These are phyloP conservation scores for Paraleonurus japonicus DNA, from an alignment of 257 asterid genomes.

Conservation along the genomic window DNA sequence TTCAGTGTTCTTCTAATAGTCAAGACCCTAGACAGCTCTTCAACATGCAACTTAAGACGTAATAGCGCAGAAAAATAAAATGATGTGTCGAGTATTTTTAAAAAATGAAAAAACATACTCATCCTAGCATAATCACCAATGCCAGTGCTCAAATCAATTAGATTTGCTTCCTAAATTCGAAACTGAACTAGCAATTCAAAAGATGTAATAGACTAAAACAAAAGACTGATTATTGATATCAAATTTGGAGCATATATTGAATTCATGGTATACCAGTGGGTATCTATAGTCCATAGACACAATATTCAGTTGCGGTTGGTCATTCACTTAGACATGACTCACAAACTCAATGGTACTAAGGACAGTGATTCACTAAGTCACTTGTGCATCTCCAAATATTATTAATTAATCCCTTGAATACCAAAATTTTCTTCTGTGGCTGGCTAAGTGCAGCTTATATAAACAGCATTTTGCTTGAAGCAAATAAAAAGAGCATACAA, in stretches of 20 bases:
- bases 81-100: neutral
- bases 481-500: neutral
- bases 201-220: neutral
- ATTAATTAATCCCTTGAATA: neutral
- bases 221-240: neutral
- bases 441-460: slow-evolving; percentile 13
- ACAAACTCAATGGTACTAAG: neutral
- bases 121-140: neutral
- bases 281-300: neutral
- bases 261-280: neutral
- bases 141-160: neutral
- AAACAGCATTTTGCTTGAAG: neutral
- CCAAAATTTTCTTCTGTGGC: neutral
- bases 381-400: neutral
- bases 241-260: neutral
- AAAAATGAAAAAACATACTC: neutral
- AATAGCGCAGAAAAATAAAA: too few species aligned
- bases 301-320: neutral
- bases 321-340: neutral
- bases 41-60: slow-evolving; percentile 3
- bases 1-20: neutral
- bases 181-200: neutral
- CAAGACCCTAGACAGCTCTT: neutral
- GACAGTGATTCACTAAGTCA: neutral
- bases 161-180: slow-evolving; percentile 8